Evolutionary conservation across 805 yeast genomes (phyloP), one percentile per base, ranked within the genome.

Genomic region (Monosporozyma solicola): DNA sequence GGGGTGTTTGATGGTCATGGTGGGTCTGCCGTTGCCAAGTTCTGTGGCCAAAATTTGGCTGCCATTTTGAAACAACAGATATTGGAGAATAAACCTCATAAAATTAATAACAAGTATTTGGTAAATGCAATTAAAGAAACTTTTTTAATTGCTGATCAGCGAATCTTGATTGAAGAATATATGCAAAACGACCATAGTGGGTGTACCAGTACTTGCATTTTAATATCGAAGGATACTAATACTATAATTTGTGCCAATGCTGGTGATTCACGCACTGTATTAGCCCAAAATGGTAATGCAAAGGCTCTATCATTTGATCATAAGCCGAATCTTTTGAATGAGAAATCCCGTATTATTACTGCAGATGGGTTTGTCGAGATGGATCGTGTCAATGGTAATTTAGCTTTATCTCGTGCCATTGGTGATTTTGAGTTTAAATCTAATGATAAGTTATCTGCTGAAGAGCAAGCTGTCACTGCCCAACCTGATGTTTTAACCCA

Each of bases 361-460:
- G 98, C 97, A n/a, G 97, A 97, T 62, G 99, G 98, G n/a, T 91
- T 83, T 71, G 97, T 92, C 51, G 97, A 89, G 59, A 81, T 85
- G 76, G 96, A 96, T 56, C 81, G 99, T 71, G 98, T 92, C 53
- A 94, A 94, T 72, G 98, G 98, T 60, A 91, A 90, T 70, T 79
- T 92, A 72, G 98, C 98, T 0, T 75, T 92, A 60, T 85, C 95
- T 45, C 79, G 99, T 70, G 98, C 97, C 58, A 86, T 92, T 66
- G 79, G 79, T 51, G 87, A 82, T 63, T 82, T 82, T 63, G 87
- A 82, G 61, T 87, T 86, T 73, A 92, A 92, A 73, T 82, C 80
- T 64, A 81, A 87, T 57, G 69, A 78, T 20, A 80, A 80, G 54
- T 74, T 92, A 59, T 92, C 96, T 3, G 92, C 98, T 37, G 97